Base-by-base conservation (phyloP, 768 basidiomycete genomes). In the Amanita muscaria region DNA sequence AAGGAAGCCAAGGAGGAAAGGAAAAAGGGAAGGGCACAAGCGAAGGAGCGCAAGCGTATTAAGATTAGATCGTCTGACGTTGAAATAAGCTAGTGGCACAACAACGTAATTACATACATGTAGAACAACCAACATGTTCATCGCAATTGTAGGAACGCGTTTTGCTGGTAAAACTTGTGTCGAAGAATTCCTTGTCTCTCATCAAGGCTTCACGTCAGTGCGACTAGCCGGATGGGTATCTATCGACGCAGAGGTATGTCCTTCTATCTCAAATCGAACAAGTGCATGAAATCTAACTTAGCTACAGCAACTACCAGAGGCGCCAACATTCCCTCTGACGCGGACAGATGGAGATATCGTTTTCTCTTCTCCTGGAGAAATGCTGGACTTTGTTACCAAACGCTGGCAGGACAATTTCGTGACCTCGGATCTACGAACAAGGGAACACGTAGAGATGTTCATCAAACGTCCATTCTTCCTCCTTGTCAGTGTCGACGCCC, bases 381-480 rank as follows among this genome's bases (percentile, higher is more conserved):
- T 97, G 34, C 70, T 98, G 35, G 69, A 78, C 50, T 73, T 83
- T 58, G 81, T 83, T 14, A 98, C 96, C 1, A 71, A 67, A 49
- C 73, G 86, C 51, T 99, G 94, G 94, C 73, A 71, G 34, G 60
- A 67, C 5, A 68, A 88, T 55, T 90, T 83, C 53, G 90, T 97
- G 23, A 94, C 92, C 0, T 61, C 68, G n/a, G 84, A 88, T 57
- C 60, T 93, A 16, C 57, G 59, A 32, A 78, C 74, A 1, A 64
- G 65, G 22, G 63, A 69, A 3, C 62, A 78, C 12, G 67, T 98
- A 27, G 74, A 75, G 48, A 63, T 71, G 39, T 97, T 96, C 56
- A 59, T 77, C 27, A 91, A 81, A 56, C 69, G 96, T 14, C 96
- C 96, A 0, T 98, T 91, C 60, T 91, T 96, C 60, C 66, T 97